Percentiles rank a stretch among this genome's conserved stretches.
Conservation (phyloP, 2,329 filamentous ascomycete genomes). For the Dryadomyces quercivorus region DNA sequence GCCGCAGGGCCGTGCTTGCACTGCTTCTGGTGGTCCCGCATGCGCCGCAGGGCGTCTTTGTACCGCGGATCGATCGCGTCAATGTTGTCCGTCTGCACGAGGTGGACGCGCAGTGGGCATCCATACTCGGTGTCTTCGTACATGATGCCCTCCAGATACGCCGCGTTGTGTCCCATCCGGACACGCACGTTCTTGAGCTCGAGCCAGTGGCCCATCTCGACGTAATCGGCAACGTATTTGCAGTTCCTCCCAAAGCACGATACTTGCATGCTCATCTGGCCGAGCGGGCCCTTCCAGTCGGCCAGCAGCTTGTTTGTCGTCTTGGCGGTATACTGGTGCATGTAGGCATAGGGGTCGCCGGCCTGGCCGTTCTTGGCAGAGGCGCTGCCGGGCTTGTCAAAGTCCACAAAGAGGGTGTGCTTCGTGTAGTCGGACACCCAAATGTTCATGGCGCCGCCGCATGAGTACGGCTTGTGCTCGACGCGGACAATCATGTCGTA, state of each 20-base stretch:
- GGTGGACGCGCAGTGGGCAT: not conserved
- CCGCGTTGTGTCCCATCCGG: slow-evolving; percentile 38
- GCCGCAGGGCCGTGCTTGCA: slow-evolving; percentile 19
- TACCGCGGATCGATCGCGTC: slow-evolving; percentile 34
- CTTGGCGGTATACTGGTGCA: slow-evolving; percentile 14
- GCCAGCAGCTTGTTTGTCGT: slow-evolving; percentile 8
- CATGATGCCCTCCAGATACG: slow-evolving; percentile 59
- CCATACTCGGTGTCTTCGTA: slow-evolving; percentile 38
- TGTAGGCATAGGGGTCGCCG: slow-evolving; percentile 36
- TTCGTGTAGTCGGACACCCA: slow-evolving; percentile 78
- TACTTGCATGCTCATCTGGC: slow-evolving; percentile 58
- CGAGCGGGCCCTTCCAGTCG: slow-evolving; percentile 62
- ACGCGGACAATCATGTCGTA: slow-evolving; percentile 63
- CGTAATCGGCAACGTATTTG: slow-evolving; percentile 36
- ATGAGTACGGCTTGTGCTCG: slow-evolving; percentile 35
- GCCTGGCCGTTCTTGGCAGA: slow-evolving; percentile 33
- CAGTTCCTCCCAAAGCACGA: slow-evolving; percentile 61
- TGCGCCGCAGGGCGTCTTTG: slow-evolving; percentile 49
- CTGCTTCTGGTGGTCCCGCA: slow-evolving; percentile 48
- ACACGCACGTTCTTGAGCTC: slow-evolving; percentile 61
- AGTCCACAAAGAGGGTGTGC: slow-evolving; percentile 51
- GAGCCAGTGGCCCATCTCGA: slow-evolving; percentile 51
- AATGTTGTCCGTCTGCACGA: slow-evolving; percentile 28
- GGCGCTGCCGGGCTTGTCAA: slow-evolving; percentile 17
- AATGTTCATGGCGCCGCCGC: slow-evolving; percentile 39